Evolutionary conservation across 306 rosid genomes (phyloP), one percentile per base, ranked within the genome.

Genomic region (Abrus precatorius): DNA sequence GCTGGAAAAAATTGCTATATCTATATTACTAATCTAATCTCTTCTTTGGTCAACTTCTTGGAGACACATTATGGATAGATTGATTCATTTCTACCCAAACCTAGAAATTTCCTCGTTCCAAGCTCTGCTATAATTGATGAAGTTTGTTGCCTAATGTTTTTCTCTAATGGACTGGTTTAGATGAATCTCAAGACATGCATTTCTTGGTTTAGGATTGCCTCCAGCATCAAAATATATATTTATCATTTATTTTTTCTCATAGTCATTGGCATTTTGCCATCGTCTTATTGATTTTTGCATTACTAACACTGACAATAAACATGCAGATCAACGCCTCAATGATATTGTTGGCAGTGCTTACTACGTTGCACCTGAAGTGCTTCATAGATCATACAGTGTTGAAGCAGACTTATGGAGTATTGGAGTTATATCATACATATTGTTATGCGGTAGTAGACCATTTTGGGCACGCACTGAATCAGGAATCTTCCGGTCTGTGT

Each of bases 291-390:
- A 7, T 50, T 75, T 76, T 75, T 62, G 41, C 72, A 73, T 66
- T 68, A 52, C 59, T 64, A 74, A 61, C 48, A 76, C 86, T 76
- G 86, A 76, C 81, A 44, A 29, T 82, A 34, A 77, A 64, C 83
- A 56, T 88, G 91, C 92, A 95, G 99, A 95, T 9, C 93, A 88
- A 63, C 95, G 97, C 56, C 94, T 95, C 70, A 95, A 89, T 60
- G 99, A 95, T 84, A 93, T 95, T 77, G 99, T 95, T 82, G 99
- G 99, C 63, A 95, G 99, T 83, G 99, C 99, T 29, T 95, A 95
- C 86, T 95, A 93, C 54, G 99, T 95, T 80, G 97, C 99, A 28
- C 98, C 99, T 61, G 99, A 95, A 83, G 99, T 95, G 50, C 90
- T 95, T 77, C 97, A 95, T 87, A 91, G 98, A 89, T 93, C 99